phyloP scores from a whole-genome alignment of 140 eudicot species.

The Artemisia princeps region DNA sequence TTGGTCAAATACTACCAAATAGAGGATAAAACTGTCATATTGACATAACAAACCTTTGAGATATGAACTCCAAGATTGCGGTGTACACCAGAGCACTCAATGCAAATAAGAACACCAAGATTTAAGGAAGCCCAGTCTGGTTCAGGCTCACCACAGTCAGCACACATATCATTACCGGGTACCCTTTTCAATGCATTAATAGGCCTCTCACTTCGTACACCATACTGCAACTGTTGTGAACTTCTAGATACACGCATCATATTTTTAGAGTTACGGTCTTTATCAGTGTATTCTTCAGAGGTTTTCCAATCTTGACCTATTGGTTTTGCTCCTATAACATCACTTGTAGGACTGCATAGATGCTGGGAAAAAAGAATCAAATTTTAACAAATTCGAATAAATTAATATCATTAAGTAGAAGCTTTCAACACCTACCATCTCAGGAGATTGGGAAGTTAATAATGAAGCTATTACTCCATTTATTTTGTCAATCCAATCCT shows the following conservation, averaged over 20 bases:
- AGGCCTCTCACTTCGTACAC: conserved; percentile 53
- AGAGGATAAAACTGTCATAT: neutral
- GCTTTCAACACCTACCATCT: conserved; percentile 37
- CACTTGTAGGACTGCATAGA: conserved; percentile 54
- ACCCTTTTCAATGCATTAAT: conserved; percentile 48
- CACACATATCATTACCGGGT: conserved; percentile 85
- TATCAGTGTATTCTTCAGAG: conserved; percentile 38
- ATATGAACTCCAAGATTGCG: conserved; percentile 93
- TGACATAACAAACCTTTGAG: conserved; percentile 58
- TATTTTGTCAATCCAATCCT: conserved; percentile 95
- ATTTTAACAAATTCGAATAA: neutral
- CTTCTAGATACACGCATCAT: conserved; percentile 50
- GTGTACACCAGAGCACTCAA: conserved; percentile 93
- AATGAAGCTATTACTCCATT: conserved; percentile 82
- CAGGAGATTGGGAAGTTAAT: conserved; percentile 66
- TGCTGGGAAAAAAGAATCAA: conserved; percentile 33
- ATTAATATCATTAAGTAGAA: neutral
- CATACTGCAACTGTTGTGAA: conserved; percentile 44
- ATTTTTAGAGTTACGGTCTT: conserved; percentile 36
- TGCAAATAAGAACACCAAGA: conserved; percentile 90
- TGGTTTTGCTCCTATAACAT: conserved; percentile 41
- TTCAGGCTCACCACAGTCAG: conserved; percentile 90
- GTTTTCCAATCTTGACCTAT: conserved; percentile 34
- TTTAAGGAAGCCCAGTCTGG: conserved; percentile 99
- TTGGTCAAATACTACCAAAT: neutral